These are phyloP conservation scores for Blastobotrys petasosporus DNA, from an alignment of 1,139 yeast genomes.

Conservation along the genomic window DNA sequence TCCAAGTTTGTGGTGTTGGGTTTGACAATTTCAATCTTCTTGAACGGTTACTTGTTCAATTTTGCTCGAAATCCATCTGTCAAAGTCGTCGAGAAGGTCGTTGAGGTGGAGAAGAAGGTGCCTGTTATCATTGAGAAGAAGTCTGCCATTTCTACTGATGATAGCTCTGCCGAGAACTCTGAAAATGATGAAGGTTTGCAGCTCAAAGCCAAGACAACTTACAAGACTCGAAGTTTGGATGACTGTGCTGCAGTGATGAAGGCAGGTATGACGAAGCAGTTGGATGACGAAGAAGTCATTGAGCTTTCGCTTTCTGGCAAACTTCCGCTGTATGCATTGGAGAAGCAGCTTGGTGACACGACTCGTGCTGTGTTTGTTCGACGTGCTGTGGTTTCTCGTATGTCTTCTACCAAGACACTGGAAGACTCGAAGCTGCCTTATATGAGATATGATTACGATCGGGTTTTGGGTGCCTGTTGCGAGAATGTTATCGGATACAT, in stretches of 20 bases:
- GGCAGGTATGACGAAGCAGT: constrained; percentile 62
- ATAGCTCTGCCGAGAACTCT: constrained; percentile 16
- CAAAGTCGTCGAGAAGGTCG: constrained; percentile 33
- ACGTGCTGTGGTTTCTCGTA: constrained; percentile 79
- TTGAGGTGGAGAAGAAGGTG: constrained; percentile 29
- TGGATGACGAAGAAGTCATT: constrained; percentile 68
- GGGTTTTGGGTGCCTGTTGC: constrained; percentile 98
- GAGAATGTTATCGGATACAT: constrained; percentile 95
- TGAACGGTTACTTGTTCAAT: constrained; percentile 71
- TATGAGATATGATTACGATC: constrained; percentile 79
- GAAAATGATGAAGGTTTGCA: constrained; percentile 22
- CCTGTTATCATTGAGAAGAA: constrained; percentile 30
- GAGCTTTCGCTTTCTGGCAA: constrained; percentile 68
- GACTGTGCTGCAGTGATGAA: constrained; percentile 59
- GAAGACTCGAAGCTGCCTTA: constrained; percentile 71
- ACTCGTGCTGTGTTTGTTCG: constrained; percentile 91
- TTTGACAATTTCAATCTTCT: constrained; percentile 67
- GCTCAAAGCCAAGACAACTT: constrained; percentile 14
- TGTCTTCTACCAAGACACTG: constrained; percentile 77
- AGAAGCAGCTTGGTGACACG: constrained; percentile 80
- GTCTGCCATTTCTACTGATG: constrained; percentile 16
- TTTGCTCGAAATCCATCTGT: constrained; percentile 32
- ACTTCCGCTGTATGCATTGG: constrained; percentile 87
- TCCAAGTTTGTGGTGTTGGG: constrained; percentile 72
- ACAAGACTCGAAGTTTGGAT: constrained; percentile 41